Conservation (phyloP, 2,329 filamentous ascomycete species). For the Aspergillus arachidicola region DNA sequence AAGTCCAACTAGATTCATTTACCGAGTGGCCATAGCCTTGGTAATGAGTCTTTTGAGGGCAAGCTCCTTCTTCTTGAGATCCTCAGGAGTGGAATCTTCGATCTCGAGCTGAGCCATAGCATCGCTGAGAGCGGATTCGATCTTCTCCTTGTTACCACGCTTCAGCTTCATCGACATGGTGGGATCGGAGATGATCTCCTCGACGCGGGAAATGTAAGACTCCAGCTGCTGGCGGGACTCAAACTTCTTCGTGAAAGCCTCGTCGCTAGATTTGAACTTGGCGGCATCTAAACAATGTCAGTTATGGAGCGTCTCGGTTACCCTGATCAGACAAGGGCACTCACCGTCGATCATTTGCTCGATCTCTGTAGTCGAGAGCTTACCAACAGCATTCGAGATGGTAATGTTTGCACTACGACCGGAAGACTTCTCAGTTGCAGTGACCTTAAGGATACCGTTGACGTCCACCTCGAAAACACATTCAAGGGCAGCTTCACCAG, state of each 20-base stretch:
- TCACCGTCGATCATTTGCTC: slow-evolving; percentile 93
- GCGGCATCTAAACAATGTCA: slow-evolving; percentile 68
- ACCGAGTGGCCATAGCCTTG: slow-evolving; percentile 95
- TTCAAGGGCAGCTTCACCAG: slow-evolving; percentile 95
- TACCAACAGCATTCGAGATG: slow-evolving; percentile 98
- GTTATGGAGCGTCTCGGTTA: neutral
- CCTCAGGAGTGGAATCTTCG: slow-evolving; percentile 86
- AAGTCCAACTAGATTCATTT: slow-evolving; percentile 46
- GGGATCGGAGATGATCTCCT: slow-evolving; percentile 98
- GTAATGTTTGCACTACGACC: slow-evolving; percentile 99
- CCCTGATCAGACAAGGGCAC: slow-evolving; percentile 24
- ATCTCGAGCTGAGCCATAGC: slow-evolving; percentile 98
- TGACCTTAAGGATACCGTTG: slow-evolving; percentile 99
- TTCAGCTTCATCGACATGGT: slow-evolving; percentile 96
- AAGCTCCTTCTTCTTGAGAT: slow-evolving; percentile 99
- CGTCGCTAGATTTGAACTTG: slow-evolving; percentile 98
- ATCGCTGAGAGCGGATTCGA: slow-evolving; percentile 93
- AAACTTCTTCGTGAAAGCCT: slow-evolving; percentile 99
- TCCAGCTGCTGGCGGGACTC: slow-evolving; percentile 99
- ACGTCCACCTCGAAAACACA: slow-evolving; percentile 99
- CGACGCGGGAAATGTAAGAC: slow-evolving; percentile 96
- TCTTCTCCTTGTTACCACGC: slow-evolving; percentile 99
- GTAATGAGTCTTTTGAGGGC: slow-evolving; percentile 96
- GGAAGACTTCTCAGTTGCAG: slow-evolving; percentile 97
- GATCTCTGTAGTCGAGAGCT: slow-evolving; percentile 91